Base-by-base conservation (phyloP, 2,329 filamentous ascomycete species). In the Chaetothyriales sp. region DNA sequence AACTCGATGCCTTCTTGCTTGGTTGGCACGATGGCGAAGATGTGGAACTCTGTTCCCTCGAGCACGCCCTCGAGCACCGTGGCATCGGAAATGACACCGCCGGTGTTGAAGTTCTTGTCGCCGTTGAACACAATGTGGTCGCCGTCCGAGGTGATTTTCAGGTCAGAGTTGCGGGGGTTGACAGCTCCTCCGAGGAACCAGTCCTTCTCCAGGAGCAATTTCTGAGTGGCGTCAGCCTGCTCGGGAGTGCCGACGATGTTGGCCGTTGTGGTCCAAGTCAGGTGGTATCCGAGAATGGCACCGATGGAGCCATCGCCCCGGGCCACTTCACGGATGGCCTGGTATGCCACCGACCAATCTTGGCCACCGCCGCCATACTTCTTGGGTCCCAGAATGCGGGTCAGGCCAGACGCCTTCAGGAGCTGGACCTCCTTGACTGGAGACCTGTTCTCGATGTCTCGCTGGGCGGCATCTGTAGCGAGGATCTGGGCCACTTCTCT, bases 111-210 rank as follows among this genome's bases (percentile, higher is more conserved):
- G 64, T 76, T 70, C 63, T 84, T 84, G 63, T 70, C 72, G 1
- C 80, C 53, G 42, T 53, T 49, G 44, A 55, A 55, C 2, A 55
- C 51, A 20, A 54, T 62, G 2, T 72, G 65, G 3, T 78, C 73
- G 1, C 74, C 77, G 1, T 77, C 69, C 1, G 69, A 63, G 0
- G 69, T 76, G 53, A 81, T 78, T 26, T 70, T 74, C 7, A 81
- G 64, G 57, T 83, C 79, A 42, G 67, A 77, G 60, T 83, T 79
- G 2, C 80, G 73, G 0, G 79, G 79, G 55, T 83, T 83, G 18
- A 83, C 80, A 0, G 80, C 76, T n/a, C 68, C 80, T 6, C 80
- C 79, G 12, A 83, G 71, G 54, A 81, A 83, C 63, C 77, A 80
- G 61, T 83, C 82, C 65, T 81, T 81, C 18, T 69, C 63, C 53